Evolutionary conservation across 306 rosid species (phyloP).

Genomic region (Vachellia pachyceras): DNA sequence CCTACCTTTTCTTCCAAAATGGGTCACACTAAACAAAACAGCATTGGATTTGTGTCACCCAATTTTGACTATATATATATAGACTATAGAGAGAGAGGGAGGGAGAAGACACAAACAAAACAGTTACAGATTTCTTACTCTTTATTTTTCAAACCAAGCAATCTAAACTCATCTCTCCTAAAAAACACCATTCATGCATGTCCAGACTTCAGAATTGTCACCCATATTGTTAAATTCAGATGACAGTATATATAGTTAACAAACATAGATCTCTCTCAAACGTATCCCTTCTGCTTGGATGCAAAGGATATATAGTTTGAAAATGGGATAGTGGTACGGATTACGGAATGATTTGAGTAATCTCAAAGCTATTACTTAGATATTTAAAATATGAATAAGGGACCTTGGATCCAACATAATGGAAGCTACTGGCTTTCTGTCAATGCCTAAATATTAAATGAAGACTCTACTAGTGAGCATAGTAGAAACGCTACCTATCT

Average conservation of each 20-base stretch:
- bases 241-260: not conserved
- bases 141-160: not conserved
- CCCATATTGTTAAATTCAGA: not conserved
- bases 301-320: not conserved
- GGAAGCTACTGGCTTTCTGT: not conserved
- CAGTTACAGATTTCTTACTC: not conserved
- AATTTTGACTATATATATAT: too few species aligned
- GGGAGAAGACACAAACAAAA: not conserved
- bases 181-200: not conserved
- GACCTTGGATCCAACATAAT: not conserved
- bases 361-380: not conserved
- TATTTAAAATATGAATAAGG: too few species aligned
- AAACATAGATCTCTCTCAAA: not conserved
- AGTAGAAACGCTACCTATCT: too few species aligned
- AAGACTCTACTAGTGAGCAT: not conserved
- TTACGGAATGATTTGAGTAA: not conserved
- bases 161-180: not conserved
- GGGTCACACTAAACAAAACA: not conserved
- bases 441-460: not conserved
- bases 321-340: not conserved
- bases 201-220: not conserved
- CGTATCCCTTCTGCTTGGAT: not conserved
- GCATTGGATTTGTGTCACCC: not conserved
- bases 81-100: too few species aligned
- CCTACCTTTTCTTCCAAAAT: not conserved